Evolutionary conservation across 768 basidiomycete genomes (phyloP).

Genomic region (Mycena filopes): DNA sequence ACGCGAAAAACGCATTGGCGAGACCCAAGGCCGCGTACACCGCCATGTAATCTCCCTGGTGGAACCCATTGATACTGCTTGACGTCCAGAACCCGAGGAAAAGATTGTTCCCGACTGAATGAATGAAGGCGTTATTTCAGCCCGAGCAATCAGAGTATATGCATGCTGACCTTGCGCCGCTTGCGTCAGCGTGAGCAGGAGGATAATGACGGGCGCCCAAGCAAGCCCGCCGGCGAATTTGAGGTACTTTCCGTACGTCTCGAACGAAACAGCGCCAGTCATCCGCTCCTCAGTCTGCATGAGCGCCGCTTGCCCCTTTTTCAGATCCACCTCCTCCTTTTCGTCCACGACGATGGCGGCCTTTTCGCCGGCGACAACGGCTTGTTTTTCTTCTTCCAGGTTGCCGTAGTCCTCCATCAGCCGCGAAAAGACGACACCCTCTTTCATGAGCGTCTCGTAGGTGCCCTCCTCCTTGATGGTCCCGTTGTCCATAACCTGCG

Average conservation of each 20-base stretch:
- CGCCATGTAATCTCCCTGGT: conserved; percentile 76
- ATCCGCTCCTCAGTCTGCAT: conserved; percentile 70
- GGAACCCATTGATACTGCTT: conserved; percentile 62
- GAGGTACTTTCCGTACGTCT: conserved; percentile 61
- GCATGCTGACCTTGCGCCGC: conserved; percentile 58
- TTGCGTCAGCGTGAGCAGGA: conserved; percentile 59
- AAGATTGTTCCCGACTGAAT: conserved; percentile 67
- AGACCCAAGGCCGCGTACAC: conserved; percentile 61
- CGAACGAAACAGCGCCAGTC: conserved; percentile 62
- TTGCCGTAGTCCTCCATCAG: conserved; percentile 69
- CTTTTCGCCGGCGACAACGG: conserved; percentile 32
- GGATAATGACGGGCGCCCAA: conserved; percentile 59
- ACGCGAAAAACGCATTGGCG: conserved; percentile 62
- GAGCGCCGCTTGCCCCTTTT: conserved; percentile 44
- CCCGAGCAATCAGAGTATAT: neutral
- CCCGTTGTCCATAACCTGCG: conserved; percentile 63
- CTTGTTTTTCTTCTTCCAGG: conserved; percentile 48
- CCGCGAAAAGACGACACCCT: conserved; percentile 55
- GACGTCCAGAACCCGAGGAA: conserved; percentile 82
- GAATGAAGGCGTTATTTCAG: neutral
- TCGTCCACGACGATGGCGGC: conserved; percentile 8
- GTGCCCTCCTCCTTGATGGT: conserved; percentile 71
- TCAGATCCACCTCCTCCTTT: conserved; percentile 19
- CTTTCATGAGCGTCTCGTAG: conserved; percentile 58
- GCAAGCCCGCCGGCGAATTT: conserved; percentile 57